A percentile compares a stretch with the other conserved stretches of the same genome.
Conservation (phyloP, 768 basidiomycete genomes). For the Lentinula guzmanii region DNA sequence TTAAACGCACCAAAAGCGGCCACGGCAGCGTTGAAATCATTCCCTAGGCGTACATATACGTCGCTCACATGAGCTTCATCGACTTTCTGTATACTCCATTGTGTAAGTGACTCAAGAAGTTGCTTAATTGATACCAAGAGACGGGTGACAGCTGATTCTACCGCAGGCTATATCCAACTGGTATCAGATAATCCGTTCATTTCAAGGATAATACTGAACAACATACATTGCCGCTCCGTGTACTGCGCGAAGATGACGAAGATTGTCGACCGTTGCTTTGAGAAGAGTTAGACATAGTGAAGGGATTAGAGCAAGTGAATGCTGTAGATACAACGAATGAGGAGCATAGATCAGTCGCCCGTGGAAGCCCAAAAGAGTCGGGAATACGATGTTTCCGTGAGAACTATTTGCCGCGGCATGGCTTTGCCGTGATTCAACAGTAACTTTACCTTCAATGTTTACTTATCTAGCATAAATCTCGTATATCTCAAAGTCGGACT, state of each 20-base stretch:
- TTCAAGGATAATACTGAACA: slow-evolving; percentile 12
- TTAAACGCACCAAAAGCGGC: slow-evolving; percentile 79
- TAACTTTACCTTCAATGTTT: too few relatives aligned
- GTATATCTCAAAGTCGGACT: too few relatives aligned
- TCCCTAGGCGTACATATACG: slow-evolving; percentile 93
- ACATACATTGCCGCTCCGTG: slow-evolving; percentile 22
- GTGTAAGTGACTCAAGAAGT: slow-evolving; percentile 83
- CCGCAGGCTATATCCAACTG: slow-evolving; percentile 48
- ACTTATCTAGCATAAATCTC: too few relatives aligned
- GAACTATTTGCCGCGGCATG: too few relatives aligned
- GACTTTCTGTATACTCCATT: slow-evolving; percentile 73
- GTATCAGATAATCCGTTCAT: too few relatives aligned
- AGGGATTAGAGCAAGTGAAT: not conserved
- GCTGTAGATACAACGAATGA: not conserved
- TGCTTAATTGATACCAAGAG: slow-evolving; percentile 93
- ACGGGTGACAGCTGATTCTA: slow-evolving; percentile 88
- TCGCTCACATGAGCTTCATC: slow-evolving; percentile 86
- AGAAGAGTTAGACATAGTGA: not conserved
- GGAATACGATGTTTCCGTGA: too few relatives aligned
- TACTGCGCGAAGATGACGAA: slow-evolving; percentile 3
- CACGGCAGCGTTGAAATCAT: slow-evolving; percentile 94
- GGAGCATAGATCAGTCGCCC: not conserved
- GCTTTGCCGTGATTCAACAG: too few relatives aligned
- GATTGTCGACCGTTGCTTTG: not conserved
- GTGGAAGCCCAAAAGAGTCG: not conserved